Base-by-base conservation (phyloP, 2,329 filamentous ascomycete species). In the Massarina eburnea region DNA sequence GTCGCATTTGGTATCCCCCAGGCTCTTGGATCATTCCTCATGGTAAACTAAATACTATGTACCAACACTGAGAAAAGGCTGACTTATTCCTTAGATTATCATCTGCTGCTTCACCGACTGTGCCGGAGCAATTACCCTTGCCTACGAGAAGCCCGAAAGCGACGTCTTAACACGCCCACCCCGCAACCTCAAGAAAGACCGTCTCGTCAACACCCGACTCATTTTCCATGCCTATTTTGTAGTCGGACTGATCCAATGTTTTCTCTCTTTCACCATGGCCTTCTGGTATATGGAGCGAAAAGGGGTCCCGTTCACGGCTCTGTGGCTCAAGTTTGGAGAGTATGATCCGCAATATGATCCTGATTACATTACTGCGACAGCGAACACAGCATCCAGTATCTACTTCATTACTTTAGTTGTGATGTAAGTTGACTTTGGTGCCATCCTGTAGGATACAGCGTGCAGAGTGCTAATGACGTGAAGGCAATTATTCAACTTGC, bases 321-420 rank as follows among this genome's bases (percentile, higher is more conserved):
- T 76, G 1, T 90, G 85, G 84, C 85, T 92, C 64, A 67, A 62
- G 46, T 69, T 58, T 33, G 65, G 66, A 8, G 44, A 54, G 2
- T 59, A 61, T 33, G 57, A 61, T 34, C 15, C 51, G 1, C 45
- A 59, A 24, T 67, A 60, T 41, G 59, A 62, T 37, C 19, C 51
- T 1, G 57, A 58, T 14, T 61, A 55, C 24, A 51, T 69, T 22
- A 72, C 70, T 0, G 66, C 73, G 21, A 76, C 80, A 51, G 71
- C 86, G 19, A 85, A 84, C 51, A 76, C 80, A 49, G 86, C 85
- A 0, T 85, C 81, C 29, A 87, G 83, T 14, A 84, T 92, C 48
- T 91, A 91, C 68, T 91, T 91, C 58, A 80, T 91, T 55, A 91
- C 85, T 48, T 73, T 92, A 18, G 88, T 92, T 2, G 83, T 91